A percentile compares a stretch with the other conserved stretches of the same genome.
These are phyloP conservation scores for Candida takata DNA, from an alignment of 805 yeast genomes.

Conservation along the genomic window DNA sequence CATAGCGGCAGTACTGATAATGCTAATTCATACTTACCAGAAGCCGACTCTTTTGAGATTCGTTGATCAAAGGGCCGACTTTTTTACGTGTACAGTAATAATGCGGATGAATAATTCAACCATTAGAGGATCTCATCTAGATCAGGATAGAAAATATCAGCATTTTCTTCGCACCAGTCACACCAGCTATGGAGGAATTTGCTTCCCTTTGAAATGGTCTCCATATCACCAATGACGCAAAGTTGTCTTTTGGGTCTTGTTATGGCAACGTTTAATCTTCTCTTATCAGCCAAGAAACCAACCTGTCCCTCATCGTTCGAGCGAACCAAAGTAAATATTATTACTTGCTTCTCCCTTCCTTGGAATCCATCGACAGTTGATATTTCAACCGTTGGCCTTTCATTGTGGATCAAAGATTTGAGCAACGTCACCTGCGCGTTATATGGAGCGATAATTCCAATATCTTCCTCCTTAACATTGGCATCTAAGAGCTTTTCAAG, in stretches of 20 bases:
- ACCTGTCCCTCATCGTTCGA: constrained; percentile 65
- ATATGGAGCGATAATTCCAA: constrained; percentile 89
- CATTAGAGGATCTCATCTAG: constrained; percentile 27
- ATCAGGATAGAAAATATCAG: constrained; percentile 55
- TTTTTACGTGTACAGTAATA: neutral
- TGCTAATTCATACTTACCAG: constrained; percentile 1
- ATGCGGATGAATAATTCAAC: neutral
- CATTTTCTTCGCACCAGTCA: constrained; percentile 57
- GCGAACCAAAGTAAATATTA: constrained; percentile 73
- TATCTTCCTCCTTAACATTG: constrained; percentile 49
- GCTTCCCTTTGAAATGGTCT: constrained; percentile 40
- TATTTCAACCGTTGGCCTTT: constrained; percentile 50
- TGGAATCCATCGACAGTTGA: constrained; percentile 95
- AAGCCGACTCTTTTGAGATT: constrained; percentile 1
- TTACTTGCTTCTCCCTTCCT: constrained; percentile 90
- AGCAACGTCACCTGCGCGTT: constrained; percentile 74
- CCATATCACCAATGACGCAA: constrained; percentile 83
- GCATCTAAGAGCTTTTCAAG: constrained; percentile 39
- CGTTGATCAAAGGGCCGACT: neutral
- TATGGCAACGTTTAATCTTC: constrained; percentile 88
- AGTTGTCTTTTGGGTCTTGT: constrained; percentile 84
- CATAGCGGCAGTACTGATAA: neutral
- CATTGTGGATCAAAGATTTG: constrained; percentile 10
- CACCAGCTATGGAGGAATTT: constrained; percentile 60
- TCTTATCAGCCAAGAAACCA: constrained; percentile 74